Percentiles rank a stretch among this genome's conserved stretches.
phyloP scores from a whole-genome alignment of 257 asterid genomes.

The Solanum chaucha region DNA sequence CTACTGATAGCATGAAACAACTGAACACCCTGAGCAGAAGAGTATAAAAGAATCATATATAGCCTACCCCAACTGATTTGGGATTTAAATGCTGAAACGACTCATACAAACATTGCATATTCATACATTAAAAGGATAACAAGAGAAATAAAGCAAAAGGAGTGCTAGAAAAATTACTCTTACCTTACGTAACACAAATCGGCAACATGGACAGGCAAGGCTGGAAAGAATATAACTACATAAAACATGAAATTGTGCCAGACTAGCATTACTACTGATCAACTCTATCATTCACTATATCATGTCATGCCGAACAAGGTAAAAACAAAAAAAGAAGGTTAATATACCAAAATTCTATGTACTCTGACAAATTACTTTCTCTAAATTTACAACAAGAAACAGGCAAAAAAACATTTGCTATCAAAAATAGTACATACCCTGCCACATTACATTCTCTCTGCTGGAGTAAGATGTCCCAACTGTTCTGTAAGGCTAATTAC shows the following conservation, averaged over 20 bases:
- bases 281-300: not conserved
- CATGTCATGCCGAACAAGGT: not conserved
- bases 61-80: not conserved
- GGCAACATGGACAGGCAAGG: not conserved
- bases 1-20: not conserved
- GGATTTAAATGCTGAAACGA: not conserved
- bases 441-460: conserved; percentile 44
- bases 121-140: not conserved
- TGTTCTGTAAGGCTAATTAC: conserved; percentile 58
- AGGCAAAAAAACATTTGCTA: not conserved
- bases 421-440: not conserved
- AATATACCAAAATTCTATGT: not conserved
- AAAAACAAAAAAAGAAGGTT: not conserved
- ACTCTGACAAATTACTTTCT: not conserved
- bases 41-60: not conserved
- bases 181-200: not conserved
- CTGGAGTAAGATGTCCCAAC: conserved; percentile 79
- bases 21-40: not conserved
- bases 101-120: not conserved
- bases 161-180: not conserved
- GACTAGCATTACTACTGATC: not conserved
- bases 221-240: not conserved
- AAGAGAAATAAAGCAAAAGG: not conserved
- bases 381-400: not conserved
- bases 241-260: not conserved